Base-by-base conservation (phyloP, 352 stramenopile genomes). In the Pythium insidiosum region DNA sequence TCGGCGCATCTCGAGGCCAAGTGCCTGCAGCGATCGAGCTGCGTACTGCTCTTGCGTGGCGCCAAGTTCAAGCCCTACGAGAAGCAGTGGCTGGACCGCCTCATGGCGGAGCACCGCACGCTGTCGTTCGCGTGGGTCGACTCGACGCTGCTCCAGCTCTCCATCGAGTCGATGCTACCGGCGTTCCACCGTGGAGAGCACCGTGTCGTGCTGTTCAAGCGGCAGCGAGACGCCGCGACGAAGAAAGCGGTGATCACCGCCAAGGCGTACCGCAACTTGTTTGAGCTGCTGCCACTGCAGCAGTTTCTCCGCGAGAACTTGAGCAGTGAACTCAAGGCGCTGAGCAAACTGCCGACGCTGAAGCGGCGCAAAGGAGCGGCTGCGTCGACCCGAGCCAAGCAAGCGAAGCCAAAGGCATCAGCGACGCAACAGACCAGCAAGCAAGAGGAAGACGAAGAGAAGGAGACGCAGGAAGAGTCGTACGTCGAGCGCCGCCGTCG, bases 121-220 rank as follows among this genome's bases (percentile, higher is more conserved):
- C 24, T 83, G n/a, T 60, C 62, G 31, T 93, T 90, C 35, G 75
- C 63, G 10, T 90, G 74, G 75, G 46, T 86, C 20, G 77, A 93
- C 38, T 63, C 77, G 26, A 69, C 63, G 22, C 66, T 67, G 12
- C 53, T 77, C 33, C 78, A 81, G 61, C 59, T 89, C 12, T 84
- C 75, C 41, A 67, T 90, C 26, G 77, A 90, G 48, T 71, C 59
- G 13, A 48, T 74, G 50, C 51, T 88, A 22, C 62, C 76, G 5
- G 56, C 66, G 45, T 71, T 54, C 18, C 50, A 25, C 11, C 16
- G 29, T 0, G 68, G 59, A 3, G 68, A 84, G 26, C 73, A 90
- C 39, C 75, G 80, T 1, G 39, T 89, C 38, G 62, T 90, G 42
- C 47, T 88, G 5, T 93, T 93, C 50, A 66, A 64, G 30, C 74